Conservation (phyloP, 2,329 filamentous ascomycete genomes). For the Aspergillus sp. region DNA sequence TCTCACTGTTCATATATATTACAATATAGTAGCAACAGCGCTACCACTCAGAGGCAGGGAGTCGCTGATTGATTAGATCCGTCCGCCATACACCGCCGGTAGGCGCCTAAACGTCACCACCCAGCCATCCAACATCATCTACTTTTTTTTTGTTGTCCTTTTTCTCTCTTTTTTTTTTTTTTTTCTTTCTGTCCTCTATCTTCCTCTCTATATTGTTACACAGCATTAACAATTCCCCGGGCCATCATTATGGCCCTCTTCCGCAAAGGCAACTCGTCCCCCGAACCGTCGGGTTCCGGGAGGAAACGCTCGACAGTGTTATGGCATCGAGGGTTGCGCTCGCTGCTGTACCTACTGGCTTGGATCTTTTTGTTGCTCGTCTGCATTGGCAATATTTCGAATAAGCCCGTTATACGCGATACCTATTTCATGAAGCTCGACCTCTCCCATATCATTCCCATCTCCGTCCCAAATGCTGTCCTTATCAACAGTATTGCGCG, state of each 20-base stretch:
- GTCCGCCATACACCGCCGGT: too few relatives aligned
- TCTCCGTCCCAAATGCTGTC: constrained; percentile 61
- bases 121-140: too few relatives aligned
- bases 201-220: too few relatives aligned
- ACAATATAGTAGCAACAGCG: too few relatives aligned
- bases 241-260: constrained; percentile 12
- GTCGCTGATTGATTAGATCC: too few relatives aligned
- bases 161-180: too few relatives aligned
- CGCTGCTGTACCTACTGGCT: constrained; percentile 64
- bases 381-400: constrained; percentile 66
- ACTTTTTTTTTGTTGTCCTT: too few relatives aligned
- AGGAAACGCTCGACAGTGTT: constrained; percentile 31
- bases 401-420: constrained; percentile 54
- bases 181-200: too few relatives aligned
- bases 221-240: too few relatives aligned
- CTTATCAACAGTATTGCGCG: constrained; percentile 84
- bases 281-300: constrained; percentile 21
- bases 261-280: constrained; percentile 9
- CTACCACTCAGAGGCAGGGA: too few relatives aligned
- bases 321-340: constrained; percentile 58
- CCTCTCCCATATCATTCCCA: constrained; percentile 72
- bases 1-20: too few relatives aligned
- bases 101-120: too few relatives aligned
- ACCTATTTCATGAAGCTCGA: constrained; percentile 84
- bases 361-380: constrained; percentile 75